A percentile compares a stretch with the other conserved stretches of the same genome.
Conservation (phyloP, 2,329 filamentous ascomycete genomes). For the Coleophoma crateriformis region DNA sequence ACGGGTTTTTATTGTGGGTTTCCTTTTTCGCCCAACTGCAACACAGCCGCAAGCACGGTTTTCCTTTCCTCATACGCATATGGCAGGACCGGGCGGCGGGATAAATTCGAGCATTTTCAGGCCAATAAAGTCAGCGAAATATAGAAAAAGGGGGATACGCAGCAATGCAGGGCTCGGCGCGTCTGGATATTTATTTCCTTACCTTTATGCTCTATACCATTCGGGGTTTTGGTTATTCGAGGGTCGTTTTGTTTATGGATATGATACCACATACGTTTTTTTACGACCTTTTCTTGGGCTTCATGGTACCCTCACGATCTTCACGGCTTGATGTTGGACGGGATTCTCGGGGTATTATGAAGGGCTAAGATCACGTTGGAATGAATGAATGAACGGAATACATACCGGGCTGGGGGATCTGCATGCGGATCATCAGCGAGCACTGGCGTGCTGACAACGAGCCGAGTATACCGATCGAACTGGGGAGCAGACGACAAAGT, state of each 20-base stretch:
- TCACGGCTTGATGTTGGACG: slow-evolving; percentile 22
- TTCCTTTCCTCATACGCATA: slow-evolving; percentile 21
- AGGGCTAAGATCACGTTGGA: slow-evolving; percentile 5
- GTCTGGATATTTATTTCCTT: slow-evolving; percentile 27
- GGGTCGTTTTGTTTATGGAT: slow-evolving; percentile 21
- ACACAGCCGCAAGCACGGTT: slow-evolving; percentile 27
- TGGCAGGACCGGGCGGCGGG: slow-evolving; percentile 24
- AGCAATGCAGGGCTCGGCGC: slow-evolving; percentile 56
- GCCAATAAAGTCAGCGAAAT: slow-evolving; percentile 20
- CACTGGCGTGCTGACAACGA: slow-evolving; percentile 21
- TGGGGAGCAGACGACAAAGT: slow-evolving; percentile 6
- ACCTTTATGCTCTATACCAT: slow-evolving; percentile 7
- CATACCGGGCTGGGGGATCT: slow-evolving; percentile 8
- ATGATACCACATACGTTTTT: slow-evolving; percentile 17
- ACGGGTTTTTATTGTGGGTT: slow-evolving; percentile 35
- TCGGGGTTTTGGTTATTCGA: slow-evolving; percentile 18
- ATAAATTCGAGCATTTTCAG: slow-evolving; percentile 24
- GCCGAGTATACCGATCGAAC: neutral
- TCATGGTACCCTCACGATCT: slow-evolving; percentile 5
- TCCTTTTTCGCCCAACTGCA: slow-evolving; percentile 32
- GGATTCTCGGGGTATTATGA: slow-evolving; percentile 7
- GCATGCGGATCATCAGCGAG: slow-evolving; percentile 12
- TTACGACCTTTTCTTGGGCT: slow-evolving; percentile 17
- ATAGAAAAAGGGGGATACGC: slow-evolving; percentile 49
- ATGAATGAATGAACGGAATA: slow-evolving; percentile 2